Evolutionary conservation across 345 rosid species (phyloP).

Genomic region (Jatropha curcas): DNA sequence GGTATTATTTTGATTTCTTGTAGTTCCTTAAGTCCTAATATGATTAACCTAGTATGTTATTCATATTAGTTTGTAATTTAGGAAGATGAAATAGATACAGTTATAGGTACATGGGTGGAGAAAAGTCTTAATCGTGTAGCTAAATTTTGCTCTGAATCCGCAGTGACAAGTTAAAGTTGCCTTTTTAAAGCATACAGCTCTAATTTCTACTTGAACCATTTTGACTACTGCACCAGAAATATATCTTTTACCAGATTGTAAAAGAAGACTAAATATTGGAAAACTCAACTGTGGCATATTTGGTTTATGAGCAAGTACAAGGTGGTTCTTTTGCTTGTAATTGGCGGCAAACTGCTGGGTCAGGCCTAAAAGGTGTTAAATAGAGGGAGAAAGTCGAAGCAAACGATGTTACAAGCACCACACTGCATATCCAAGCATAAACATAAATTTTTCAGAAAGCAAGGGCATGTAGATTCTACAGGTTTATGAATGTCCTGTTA

Average conservation of each 20-base stretch:
- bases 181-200: neutral
- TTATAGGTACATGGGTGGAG: neutral
- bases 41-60: conserved; percentile 4
- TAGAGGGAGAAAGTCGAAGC: neutral
- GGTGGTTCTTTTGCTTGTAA: neutral
- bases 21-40: neutral
- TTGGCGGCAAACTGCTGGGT: neutral
- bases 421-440: neutral
- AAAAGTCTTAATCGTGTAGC: neutral
- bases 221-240: neutral
- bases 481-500: neutral
- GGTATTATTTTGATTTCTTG: conserved; percentile 17
- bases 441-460: neutral
- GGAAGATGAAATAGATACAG: neutral
- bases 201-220: neutral
- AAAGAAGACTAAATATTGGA: neutral
- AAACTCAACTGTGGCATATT: neutral
- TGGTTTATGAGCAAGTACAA: neutral
- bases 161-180: neutral
- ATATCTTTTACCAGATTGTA: neutral
- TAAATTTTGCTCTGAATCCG: neutral
- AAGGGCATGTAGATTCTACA: neutral
- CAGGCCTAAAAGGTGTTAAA: neutral
- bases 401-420: neutral
- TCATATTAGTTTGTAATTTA: neutral